Base-by-base conservation (phyloP, 495 filamentous ascomycete genomes). In the Tuber brumale region DNA sequence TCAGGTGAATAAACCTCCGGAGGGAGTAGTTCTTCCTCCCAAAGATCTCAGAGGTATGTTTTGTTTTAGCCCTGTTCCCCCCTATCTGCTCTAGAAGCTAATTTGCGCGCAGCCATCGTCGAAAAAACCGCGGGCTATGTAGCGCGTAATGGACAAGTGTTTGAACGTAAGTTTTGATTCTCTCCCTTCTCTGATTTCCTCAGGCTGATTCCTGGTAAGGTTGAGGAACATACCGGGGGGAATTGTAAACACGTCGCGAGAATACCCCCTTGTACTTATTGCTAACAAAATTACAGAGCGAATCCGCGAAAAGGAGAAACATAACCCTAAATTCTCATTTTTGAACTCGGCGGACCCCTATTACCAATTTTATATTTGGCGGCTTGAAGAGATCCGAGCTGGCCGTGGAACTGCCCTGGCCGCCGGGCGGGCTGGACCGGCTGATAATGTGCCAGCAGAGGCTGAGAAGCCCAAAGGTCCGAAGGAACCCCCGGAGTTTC, bases 101-200 rank as follows among this genome's bases (percentile, higher is more conserved):
- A 87, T 76, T 45, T 71, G 51, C 42, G 71, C 57, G 61, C 75
- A 90, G 88, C 87, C 3, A 91, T 95, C 78, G 90, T 97, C 80
- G 95, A 97, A 84, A 97, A 97, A 85, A 97, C 95, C n/a, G 94
- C 95, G 45, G 94, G 94, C 31, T 97, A 95, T 83, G 94, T 97
- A 66, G 91, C 90, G 81, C 91, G 92, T 84, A 91, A 97, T 83
- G 94, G 94, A 35, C 76, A 88, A 31, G 88, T 91, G 42, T 97
- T 98, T 83, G 95, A 95, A 89, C 88, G 89, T 90, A 81, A 76
- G 86, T 84, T 9, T 76, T 75, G 57, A 18, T 66, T 66, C 39
- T 57, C 43, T 57, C 71, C 23, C 35, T n/a, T 44, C 48, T 75
- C 72, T 76, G 75, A 74, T 80, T 80, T 80, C 79, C 78, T 78